phyloP scores from a whole-genome alignment of 805 yeast genomes.

The Nakazawaea pomicola region DNA sequence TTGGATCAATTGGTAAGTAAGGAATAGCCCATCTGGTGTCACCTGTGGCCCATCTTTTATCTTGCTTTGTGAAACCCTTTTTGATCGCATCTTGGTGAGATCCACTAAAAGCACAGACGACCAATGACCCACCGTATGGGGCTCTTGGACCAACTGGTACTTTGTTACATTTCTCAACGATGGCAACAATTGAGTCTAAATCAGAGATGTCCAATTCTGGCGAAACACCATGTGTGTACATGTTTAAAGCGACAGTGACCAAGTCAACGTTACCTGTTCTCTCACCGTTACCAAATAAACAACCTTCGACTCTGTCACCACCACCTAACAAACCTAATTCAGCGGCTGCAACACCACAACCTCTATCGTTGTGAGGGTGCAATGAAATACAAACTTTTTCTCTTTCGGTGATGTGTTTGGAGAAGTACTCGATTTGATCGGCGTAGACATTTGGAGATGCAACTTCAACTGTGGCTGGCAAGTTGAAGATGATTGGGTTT shows the following conservation, averaged over 20 bases:
- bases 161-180: slow-evolving; percentile 74
- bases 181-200: slow-evolving; percentile 57
- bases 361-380: slow-evolving; percentile 78
- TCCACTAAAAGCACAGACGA: slow-evolving; percentile 75
- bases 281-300: slow-evolving; percentile 81
- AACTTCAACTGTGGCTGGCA: slow-evolving; percentile 80
- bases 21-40: slow-evolving; percentile 63
- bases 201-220: slow-evolving; percentile 72
- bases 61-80: slow-evolving; percentile 56
- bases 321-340: slow-evolving; percentile 78
- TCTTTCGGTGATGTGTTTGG: slow-evolving; percentile 62
- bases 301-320: slow-evolving; percentile 81
- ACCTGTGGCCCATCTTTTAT: slow-evolving; percentile 42
- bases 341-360: slow-evolving; percentile 80
- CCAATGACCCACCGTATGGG: slow-evolving; percentile 76
- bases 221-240: slow-evolving; percentile 73
- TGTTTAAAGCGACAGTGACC: slow-evolving; percentile 67
- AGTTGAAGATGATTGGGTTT: slow-evolving; percentile 69
- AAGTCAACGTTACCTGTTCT: slow-evolving; percentile 82
- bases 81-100: slow-evolving; percentile 69
- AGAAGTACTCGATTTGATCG: slow-evolving; percentile 74
- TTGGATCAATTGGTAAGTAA: slow-evolving; percentile 75
- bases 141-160: slow-evolving; percentile 71
- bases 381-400: slow-evolving; percentile 67
- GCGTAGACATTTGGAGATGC: slow-evolving; percentile 74